Evolutionary conservation across 2,329 filamentous ascomycete species (phyloP).

Genomic region (Diaporthe sp.): DNA sequence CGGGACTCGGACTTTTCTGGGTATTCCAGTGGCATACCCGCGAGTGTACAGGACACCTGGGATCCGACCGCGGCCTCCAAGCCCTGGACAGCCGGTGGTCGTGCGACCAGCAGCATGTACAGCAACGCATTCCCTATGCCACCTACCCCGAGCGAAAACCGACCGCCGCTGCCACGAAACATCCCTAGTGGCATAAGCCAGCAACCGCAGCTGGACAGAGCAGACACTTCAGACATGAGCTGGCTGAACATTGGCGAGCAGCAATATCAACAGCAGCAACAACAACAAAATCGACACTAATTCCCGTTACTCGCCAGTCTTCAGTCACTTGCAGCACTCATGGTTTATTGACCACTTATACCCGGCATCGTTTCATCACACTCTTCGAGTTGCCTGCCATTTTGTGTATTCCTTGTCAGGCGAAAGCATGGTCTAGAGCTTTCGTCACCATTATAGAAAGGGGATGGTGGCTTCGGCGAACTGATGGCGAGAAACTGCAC

Average conservation of each 20-base stretch:
- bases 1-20: conserved; percentile 63
- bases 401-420: conserved; percentile 3
- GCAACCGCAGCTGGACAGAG: conserved; percentile 65
- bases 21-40: conserved; percentile 76
- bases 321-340: conserved; percentile 4
- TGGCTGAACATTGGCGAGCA: conserved; percentile 80
- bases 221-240: conserved; percentile 77
- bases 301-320: conserved; percentile 15
- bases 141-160: conserved; percentile 48
- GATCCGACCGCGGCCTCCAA: conserved; percentile 58
- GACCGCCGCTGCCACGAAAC: conserved; percentile 49
- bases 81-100: conserved; percentile 62
- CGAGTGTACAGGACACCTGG: conserved; percentile 72
- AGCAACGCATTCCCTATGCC: conserved; percentile 61
- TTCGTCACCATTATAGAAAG: conserved; percentile 32
- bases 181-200: conserved; percentile 57
- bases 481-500: background rate
- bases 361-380: conserved; percentile 32
- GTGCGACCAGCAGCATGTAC: conserved; percentile 68
- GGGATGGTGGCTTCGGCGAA: background rate
- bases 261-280: conserved; percentile 38
- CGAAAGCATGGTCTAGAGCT: conserved; percentile 33
- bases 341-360: conserved; percentile 37
- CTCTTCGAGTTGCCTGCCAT: conserved; percentile 14
- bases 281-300: conserved; percentile 35